Base-by-base conservation (phyloP, 306 rosid genomes). In the Dalbergia cochinchinensis region DNA sequence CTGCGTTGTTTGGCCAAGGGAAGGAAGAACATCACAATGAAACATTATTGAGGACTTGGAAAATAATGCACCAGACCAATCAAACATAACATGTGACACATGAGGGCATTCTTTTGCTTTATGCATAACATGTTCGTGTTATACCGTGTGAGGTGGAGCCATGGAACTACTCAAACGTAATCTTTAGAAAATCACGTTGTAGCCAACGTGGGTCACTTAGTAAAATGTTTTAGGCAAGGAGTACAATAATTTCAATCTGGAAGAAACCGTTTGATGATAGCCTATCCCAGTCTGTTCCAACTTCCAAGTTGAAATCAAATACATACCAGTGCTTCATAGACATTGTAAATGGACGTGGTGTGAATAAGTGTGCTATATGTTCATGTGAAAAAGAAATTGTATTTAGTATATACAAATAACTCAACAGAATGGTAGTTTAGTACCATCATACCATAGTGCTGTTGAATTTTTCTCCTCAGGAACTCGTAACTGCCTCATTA, bases 151-250 rank as follows among this genome's bases (percentile, higher is more conserved):
- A 34, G 34, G 64, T 71, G 34, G 16, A 71, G 61, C 76, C 62
- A 76, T 13, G 11, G 65, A 39, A 45, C 73, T 71, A 61, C 72
- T 55, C 65, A 20, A 37, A 79, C 72, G 22, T 61, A 39, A 79
- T 71, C 71, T 62, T 71, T 42, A 60, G 66, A 50, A 37, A 51
- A 79, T 51, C 59, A 71, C 54, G 20, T 42, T 80, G 59, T 66
- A 37, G 57, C 44, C 10, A 64, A 50, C 48, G 59, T 73, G 76
- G 69, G 84, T 57, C 76, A 67, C 57, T 57, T 67, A 68, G 76
- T 67, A 65, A 47, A 67, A 74, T 9, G 12, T 57, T 47, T 15
- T 13, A 51, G 39, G 54, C 34, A 50, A 57, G 15, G 20, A 64
- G 44, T 68, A 62, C 48, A 72, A 64, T 73, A 47, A 59, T 68